phyloP scores from a whole-genome alignment of 192 early-diverging fungal genomes.

The Chytriomyces confervae region DNA sequence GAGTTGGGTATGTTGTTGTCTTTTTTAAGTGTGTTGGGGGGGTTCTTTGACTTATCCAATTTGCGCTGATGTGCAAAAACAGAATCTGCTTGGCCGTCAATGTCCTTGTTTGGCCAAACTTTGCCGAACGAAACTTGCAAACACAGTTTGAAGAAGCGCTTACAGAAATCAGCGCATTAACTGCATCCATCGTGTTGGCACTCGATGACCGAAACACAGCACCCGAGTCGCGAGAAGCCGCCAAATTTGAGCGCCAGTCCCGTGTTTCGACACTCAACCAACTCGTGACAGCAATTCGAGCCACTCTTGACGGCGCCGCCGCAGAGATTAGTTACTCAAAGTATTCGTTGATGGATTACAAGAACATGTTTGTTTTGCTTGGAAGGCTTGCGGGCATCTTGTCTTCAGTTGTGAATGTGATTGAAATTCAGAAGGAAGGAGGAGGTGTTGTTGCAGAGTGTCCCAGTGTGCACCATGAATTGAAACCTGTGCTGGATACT shows the following conservation, averaged over 20 bases:
- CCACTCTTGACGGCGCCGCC: background rate
- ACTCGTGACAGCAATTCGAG: background rate
- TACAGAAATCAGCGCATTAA: background rate
- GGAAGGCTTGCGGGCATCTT: background rate
- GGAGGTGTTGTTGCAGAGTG: background rate
- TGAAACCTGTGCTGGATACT: background rate
- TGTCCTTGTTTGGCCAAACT: background rate
- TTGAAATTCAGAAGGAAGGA: background rate
- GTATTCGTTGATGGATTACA: background rate
- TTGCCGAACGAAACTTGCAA: constrained; percentile 8
- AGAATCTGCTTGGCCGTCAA: constrained; percentile 12
- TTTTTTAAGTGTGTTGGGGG: background rate
- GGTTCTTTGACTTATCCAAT: background rate
- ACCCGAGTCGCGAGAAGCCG: background rate
- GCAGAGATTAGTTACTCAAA: background rate
- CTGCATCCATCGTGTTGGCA: background rate
- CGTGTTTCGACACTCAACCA: background rate
- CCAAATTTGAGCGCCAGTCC: background rate
- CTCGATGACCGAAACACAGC: background rate
- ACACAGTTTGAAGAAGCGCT: background rate
- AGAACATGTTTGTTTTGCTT: background rate
- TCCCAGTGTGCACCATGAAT: background rate
- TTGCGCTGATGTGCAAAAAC: background rate
- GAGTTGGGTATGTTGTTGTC: background rate
- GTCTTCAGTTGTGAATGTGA: background rate